phyloP scores from a whole-genome alignment of 352 stramenopile genomes.

The Globisporangium canariense region DNA sequence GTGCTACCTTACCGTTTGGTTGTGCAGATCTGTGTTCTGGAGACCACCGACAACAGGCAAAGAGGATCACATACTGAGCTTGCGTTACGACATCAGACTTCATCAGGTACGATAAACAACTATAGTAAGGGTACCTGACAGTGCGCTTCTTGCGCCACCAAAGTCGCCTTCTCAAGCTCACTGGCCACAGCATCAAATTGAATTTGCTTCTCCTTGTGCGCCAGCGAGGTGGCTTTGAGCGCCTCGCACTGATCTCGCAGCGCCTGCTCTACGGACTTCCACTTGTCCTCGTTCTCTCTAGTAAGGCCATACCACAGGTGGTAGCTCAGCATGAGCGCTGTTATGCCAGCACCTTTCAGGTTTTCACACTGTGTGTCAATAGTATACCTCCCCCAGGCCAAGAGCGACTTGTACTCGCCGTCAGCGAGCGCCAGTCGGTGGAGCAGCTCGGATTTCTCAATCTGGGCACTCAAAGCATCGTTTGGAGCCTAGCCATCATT shows the following conservation, averaged over 20 bases:
- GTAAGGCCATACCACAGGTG: not conserved
- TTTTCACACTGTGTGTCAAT: not conserved
- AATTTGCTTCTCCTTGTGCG: slow-evolving; percentile 23
- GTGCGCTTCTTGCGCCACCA: slow-evolving; percentile 21
- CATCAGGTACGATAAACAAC: not conserved
- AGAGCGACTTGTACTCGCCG: slow-evolving; percentile 32
- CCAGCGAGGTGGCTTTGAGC: slow-evolving; percentile 31
- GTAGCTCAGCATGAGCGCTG: slow-evolving; percentile 5
- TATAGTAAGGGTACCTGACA: slow-evolving; percentile 17
- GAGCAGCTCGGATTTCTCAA: slow-evolving; percentile 22
- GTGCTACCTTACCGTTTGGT: slow-evolving; percentile 18
- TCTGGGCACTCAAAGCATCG: slow-evolving; percentile 1
- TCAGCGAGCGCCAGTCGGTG: slow-evolving; percentile 26
- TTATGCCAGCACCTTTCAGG: not conserved
- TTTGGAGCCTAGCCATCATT: no score
- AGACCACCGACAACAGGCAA: not conserved
- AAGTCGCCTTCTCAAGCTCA: slow-evolving; percentile 23
- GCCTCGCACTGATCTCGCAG: slow-evolving; percentile 38
- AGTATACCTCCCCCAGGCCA: slow-evolving; percentile 29
- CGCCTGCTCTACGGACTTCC: slow-evolving; percentile 25
- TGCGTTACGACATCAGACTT: not conserved
- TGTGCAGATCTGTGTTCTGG: slow-evolving; percentile 28
- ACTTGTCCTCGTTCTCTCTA: slow-evolving; percentile 47
- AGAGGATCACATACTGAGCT: no score
- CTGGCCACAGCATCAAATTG: slow-evolving; percentile 18